phyloP scores from a whole-genome alignment of 306 rosid genomes.

The Vigna nakashimae region DNA sequence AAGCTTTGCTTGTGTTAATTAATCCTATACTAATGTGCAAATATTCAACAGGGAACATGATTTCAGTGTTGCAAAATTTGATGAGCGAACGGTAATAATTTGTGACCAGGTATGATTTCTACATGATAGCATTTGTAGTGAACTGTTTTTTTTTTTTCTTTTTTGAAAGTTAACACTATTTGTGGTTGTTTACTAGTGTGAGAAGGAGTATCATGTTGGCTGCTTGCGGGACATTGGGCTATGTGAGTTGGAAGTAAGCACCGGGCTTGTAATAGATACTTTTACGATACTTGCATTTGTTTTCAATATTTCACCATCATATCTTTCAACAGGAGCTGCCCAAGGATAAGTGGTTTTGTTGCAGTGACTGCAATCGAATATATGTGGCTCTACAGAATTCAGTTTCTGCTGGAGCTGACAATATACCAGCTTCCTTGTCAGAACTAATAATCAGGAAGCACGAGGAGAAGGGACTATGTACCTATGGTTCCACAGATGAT shows the following conservation, averaged over 20 bases:
- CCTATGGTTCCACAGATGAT: slow-evolving; percentile 60
- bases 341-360: slow-evolving; percentile 98
- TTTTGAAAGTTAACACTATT: slow-evolving; percentile 32
- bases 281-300: slow-evolving; percentile 32
- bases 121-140: slow-evolving; percentile 1
- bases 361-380: slow-evolving; percentile 84
- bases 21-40: background rate
- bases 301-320: slow-evolving; percentile 38
- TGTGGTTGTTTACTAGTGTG: slow-evolving; percentile 70
- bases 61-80: slow-evolving; percentile 89
- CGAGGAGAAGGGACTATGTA: slow-evolving; percentile 67
- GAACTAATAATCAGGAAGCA: slow-evolving; percentile 71
- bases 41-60: slow-evolving; percentile 69
- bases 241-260: slow-evolving; percentile 84
- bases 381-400: slow-evolving; percentile 70
- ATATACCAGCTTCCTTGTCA: slow-evolving; percentile 66
- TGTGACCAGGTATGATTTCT: slow-evolving; percentile 89
- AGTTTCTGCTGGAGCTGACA: slow-evolving; percentile 73
- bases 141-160: slow-evolving; percentile 3
- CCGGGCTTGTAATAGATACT: slow-evolving; percentile 29
- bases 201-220: slow-evolving; percentile 98
- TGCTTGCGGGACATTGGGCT: slow-evolving; percentile 85
- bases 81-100: slow-evolving; percentile 89
- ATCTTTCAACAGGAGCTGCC: slow-evolving; percentile 79
- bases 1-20: slow-evolving; percentile 23